Evolutionary conservation across 2,329 filamentous ascomycete genomes (phyloP), one percentile per base, ranked within the genome.

Genomic region (Phaeomoniella chlamydospora): DNA sequence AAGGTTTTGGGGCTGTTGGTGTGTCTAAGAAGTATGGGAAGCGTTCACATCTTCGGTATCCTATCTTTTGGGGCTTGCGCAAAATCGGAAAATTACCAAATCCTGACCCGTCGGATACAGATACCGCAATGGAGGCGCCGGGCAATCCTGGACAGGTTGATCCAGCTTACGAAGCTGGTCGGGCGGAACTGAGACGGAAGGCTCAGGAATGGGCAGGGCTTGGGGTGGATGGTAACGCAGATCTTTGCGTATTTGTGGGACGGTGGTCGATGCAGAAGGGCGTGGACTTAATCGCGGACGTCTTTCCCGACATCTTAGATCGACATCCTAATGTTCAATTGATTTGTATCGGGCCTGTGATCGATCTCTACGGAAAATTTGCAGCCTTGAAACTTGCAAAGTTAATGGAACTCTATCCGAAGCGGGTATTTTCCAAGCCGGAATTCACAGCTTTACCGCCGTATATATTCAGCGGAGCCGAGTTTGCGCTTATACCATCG

Each of bases 241-340:
- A 74, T 35, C 56, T 74, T 2, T 71, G 74, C 43, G 70, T 74
- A n/a, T 74, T 74, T 44, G 70, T 74, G 15, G 70, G 70, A 35
- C 64, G 70, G 31, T 74, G 70, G 70, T 68, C 64, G 14, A 62
- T 68, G 55, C 70, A 74, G 45, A 74, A 74, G 51, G 39, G 39
- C 18, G 62, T 74, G 33, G 70, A 74, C 47, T 52, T 74, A 35
- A 73, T 74, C 41, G 70, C 69, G n/a, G 70, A 74, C 41, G 67
- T 73, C 34, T 71, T 73, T 48, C 68, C 68, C 5, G 59, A 61
- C 15, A 58, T 74, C 18, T 56, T 73, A 11, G 68, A 73, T 43
- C 59, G 68, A 44, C 56, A 72, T 43, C 57, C 62, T 3, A 63
- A 66, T 34, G 59, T 59, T 0, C 70, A 74, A 45, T 59, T 74